phyloP scores from a whole-genome alignment of 495 filamentous ascomycete species.

The Aspergillus bertholletiae region DNA sequence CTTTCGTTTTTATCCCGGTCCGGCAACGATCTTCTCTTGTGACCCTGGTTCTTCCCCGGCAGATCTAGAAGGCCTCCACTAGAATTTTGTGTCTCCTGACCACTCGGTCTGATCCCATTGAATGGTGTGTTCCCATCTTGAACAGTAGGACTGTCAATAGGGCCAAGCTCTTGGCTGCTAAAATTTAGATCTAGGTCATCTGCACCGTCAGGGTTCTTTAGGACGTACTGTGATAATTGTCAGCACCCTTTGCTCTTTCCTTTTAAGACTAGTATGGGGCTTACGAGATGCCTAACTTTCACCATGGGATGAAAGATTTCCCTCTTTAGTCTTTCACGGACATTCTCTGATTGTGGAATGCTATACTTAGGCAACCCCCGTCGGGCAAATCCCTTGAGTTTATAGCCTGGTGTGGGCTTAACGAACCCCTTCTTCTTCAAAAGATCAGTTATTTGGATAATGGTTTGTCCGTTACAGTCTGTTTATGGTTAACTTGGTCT shows the following conservation, averaged over 20 bases:
- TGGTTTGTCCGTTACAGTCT: constrained; percentile 30
- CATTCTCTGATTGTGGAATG: constrained; percentile 16
- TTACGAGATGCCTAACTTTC: constrained; percentile 38
- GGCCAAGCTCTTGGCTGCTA: background rate
- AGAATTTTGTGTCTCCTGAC: background rate
- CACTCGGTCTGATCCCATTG: background rate
- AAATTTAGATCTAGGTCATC: background rate
- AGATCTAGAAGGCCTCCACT: background rate
- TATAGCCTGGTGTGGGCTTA: constrained; percentile 24
- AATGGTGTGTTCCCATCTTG: background rate
- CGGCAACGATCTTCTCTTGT: background rate
- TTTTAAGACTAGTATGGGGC: constrained; percentile 1
- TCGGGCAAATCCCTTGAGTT: constrained; percentile 19
- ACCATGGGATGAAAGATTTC: constrained; percentile 33
- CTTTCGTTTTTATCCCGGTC: background rate
- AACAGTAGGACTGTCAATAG: background rate
- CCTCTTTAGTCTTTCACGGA: constrained; percentile 17
- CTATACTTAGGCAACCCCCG: constrained; percentile 24
- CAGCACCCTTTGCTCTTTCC: no score
- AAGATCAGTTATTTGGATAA: constrained; percentile 22
- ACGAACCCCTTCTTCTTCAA: constrained; percentile 28
- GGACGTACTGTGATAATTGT: constrained; percentile 5
- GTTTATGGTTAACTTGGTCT: constrained; percentile 16
- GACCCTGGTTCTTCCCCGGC: background rate
- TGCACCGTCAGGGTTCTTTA: background rate